Evolutionary conservation across 1,284 basidiomycete genomes (phyloP).

Genomic region (Puccinia triticina): DNA sequence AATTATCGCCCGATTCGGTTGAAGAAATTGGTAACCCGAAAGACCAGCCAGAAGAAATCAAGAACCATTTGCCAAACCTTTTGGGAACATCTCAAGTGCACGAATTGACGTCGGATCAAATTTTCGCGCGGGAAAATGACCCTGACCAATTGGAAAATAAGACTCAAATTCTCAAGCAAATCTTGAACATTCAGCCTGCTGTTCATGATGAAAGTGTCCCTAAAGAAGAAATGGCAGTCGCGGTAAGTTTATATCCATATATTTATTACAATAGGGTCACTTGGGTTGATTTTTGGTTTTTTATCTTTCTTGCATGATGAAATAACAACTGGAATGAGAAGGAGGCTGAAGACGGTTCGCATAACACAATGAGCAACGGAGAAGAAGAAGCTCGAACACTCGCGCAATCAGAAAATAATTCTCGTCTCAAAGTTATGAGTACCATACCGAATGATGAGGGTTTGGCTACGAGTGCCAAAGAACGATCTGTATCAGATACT

Average conservation of each 20-base stretch:
- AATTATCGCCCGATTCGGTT: neutral
- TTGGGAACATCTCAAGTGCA: neutral
- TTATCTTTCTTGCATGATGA: neutral
- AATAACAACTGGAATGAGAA: no score
- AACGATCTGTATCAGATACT: neutral
- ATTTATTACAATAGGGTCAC: neutral
- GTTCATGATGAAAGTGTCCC: neutral
- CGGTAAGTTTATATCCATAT: neutral
- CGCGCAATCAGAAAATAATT: no score
- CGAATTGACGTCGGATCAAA: neutral
- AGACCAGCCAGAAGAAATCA: neutral
- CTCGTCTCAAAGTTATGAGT: no score
- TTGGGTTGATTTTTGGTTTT: neutral
- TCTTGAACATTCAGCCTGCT: neutral
- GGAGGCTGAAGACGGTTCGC: neutral
- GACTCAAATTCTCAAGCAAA: neutral
- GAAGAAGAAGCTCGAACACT: no score
- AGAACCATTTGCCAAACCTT: neutral
- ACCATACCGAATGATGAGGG: no score
- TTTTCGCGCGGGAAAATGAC: no score
- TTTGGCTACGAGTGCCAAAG: no score
- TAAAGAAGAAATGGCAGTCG: neutral
- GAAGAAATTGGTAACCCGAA: neutral
- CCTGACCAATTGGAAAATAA: neutral
- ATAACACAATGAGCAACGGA: neutral